Evolutionary conservation across 768 basidiomycete species (phyloP).

Genomic region (Tricholomella constricta): DNA sequence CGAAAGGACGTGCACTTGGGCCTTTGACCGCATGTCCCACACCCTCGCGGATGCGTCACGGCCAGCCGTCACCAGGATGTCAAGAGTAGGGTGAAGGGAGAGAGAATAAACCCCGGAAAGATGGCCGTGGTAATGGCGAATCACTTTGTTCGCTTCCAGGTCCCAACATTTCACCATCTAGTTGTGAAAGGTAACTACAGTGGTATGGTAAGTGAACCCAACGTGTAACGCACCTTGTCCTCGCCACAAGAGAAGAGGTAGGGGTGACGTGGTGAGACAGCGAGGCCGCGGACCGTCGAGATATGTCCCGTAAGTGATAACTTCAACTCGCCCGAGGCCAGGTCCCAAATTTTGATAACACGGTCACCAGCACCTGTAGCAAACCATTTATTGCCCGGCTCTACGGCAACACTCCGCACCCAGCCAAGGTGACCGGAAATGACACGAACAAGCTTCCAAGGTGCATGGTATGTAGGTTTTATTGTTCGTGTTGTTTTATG

Average conservation of each 20-base stretch:
- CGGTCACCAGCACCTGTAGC: constrained; percentile 97
- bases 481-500: constrained; percentile 94
- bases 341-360: constrained; percentile 98
- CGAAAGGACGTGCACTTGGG: constrained; percentile 88
- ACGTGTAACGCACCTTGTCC: constrained; percentile 72
- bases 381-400: constrained; percentile 99
- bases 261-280: constrained; percentile 90
- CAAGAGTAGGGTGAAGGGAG: constrained; percentile 92
- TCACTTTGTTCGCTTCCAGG: constrained; percentile 97
- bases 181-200: background rate
- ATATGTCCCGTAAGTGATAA: constrained; percentile 98
- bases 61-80: constrained; percentile 92
- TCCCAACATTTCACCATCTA: constrained; percentile 99
- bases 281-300: constrained; percentile 92
- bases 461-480: constrained; percentile 94
- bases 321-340: constrained; percentile 96
- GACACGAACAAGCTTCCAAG: constrained; percentile 95
- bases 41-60: constrained; percentile 96
- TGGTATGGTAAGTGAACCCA: background rate
- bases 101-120: constrained; percentile 96
- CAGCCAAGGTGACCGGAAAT: constrained; percentile 98
- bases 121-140: constrained; percentile 98
- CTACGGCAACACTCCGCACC: constrained; percentile 95
- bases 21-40: constrained; percentile 99
- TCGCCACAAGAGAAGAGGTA: constrained; percentile 98